Conservation (phyloP, 768 basidiomycete species). For the Hypsizygus marmoreus region DNA sequence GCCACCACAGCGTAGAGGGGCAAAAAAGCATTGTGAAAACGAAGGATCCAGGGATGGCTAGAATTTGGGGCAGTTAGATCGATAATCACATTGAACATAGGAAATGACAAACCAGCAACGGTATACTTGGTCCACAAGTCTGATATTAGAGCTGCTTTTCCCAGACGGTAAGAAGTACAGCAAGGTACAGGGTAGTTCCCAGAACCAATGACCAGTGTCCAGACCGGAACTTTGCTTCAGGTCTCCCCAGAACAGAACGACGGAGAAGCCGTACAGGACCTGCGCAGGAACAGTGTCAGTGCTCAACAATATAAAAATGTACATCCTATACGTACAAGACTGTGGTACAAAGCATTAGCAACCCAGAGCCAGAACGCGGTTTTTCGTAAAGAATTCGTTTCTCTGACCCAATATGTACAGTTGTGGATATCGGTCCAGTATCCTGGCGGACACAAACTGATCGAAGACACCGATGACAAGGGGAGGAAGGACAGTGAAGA, state of each 20-base stretch:
- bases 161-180: constrained; percentile 92
- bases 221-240: constrained; percentile 77
- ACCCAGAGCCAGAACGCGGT: constrained; percentile 94
- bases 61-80: constrained; percentile 11
- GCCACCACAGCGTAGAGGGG: constrained; percentile 89
- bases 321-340: constrained; percentile 55
- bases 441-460: constrained; percentile 96
- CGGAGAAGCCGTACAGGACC: constrained; percentile 86
- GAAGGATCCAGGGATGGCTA: constrained; percentile 97
- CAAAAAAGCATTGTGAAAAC: constrained; percentile 94
- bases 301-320: constrained; percentile 5
- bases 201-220: constrained; percentile 96
- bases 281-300: constrained; percentile 28
- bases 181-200: constrained; percentile 95
- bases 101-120: constrained; percentile 65
- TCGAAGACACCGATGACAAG: constrained; percentile 98
- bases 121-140: constrained; percentile 99
- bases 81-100: neutral
- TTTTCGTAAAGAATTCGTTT: constrained; percentile 91
- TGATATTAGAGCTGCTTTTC: constrained; percentile 95
- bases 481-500: constrained; percentile 95
- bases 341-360: constrained; percentile 87
- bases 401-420: constrained; percentile 92
- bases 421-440: constrained; percentile 96
- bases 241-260: constrained; percentile 93